Evolutionary conservation across 192 early-diverging fungal genomes (phyloP).

Genomic region (Coemansia sp.): DNA sequence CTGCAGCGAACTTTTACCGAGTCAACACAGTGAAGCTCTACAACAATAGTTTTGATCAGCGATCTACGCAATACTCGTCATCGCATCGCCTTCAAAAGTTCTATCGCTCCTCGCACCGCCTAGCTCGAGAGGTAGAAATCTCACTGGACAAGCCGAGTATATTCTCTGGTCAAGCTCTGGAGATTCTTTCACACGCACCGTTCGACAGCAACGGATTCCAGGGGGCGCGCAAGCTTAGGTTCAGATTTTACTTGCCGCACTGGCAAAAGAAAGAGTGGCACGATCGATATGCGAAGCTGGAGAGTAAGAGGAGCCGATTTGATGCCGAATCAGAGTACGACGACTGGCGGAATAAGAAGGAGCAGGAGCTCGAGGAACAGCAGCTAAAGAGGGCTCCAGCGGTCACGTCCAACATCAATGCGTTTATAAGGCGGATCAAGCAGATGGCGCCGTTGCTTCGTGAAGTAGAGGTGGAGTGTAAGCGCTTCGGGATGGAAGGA

Average conservation of each 20-base stretch:
- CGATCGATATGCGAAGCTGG: background rate
- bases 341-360: background rate
- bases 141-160: background rate
- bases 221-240: background rate
- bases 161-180: background rate
- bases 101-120: background rate
- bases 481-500: background rate
- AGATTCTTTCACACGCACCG: background rate
- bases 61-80: background rate
- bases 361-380: background rate
- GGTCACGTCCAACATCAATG: background rate
- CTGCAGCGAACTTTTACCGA: background rate
- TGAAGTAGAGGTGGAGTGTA: background rate
- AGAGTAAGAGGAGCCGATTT: background rate
- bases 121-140: background rate
- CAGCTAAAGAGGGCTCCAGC: background rate
- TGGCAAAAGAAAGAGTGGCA: too few species aligned
- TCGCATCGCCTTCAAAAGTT: background rate
- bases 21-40: background rate
- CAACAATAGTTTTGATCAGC: background rate
- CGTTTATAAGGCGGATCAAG: background rate
- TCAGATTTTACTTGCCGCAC: background rate
- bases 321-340: background rate
- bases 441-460: background rate
- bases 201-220: background rate